These are phyloP conservation scores for Ampelomyces quisqualis DNA, from an alignment of 2,329 filamentous ascomycete genomes.

Conservation along the genomic window DNA sequence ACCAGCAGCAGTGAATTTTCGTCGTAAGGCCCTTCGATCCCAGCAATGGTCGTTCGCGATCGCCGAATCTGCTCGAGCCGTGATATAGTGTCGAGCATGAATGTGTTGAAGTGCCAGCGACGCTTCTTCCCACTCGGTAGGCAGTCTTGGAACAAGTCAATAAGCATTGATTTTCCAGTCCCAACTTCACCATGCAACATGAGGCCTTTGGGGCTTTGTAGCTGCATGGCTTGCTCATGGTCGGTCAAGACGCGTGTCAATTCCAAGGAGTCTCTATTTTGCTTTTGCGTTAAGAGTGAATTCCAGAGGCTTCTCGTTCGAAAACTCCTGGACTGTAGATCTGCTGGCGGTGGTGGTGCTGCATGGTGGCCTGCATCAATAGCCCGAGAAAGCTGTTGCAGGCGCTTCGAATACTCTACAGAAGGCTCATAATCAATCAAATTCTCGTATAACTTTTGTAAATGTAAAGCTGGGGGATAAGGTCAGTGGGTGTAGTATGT, in stretches of 20 bases:
- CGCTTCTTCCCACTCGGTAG: constrained; percentile 71
- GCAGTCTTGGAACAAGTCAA: constrained; percentile 77
- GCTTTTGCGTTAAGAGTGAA: constrained; percentile 54
- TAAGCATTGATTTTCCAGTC: constrained; percentile 81
- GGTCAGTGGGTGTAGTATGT: too few species aligned
- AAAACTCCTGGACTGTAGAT: constrained; percentile 20
- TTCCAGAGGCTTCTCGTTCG: constrained; percentile 55
- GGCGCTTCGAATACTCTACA: constrained; percentile 65
- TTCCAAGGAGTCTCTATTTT: constrained; percentile 58
- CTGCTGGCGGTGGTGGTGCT: constrained; percentile 36
- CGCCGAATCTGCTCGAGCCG: constrained; percentile 66
- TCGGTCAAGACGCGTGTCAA: constrained; percentile 68
- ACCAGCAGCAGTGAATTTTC: constrained; percentile 73
- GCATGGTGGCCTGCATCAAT: constrained; percentile 35
- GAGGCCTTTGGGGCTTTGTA: constrained; percentile 72
- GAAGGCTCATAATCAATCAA: constrained; percentile 78
- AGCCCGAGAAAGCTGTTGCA: constrained; percentile 60
- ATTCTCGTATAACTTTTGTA: constrained; percentile 73
- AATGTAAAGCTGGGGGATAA: constrained; percentile 62
- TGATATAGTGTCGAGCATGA: constrained; percentile 77
- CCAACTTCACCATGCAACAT: constrained; percentile 81
- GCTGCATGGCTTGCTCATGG: constrained; percentile 68
- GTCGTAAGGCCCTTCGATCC: constrained; percentile 37
- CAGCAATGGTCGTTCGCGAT: constrained; percentile 25
- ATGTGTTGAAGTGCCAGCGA: constrained; percentile 81